A percentile compares a stretch with the other conserved stretches of the same genome.
These are phyloP conservation scores for Agapanthus africanus DNA, from an alignment of 106 monocot species.

Conservation along the genomic window DNA sequence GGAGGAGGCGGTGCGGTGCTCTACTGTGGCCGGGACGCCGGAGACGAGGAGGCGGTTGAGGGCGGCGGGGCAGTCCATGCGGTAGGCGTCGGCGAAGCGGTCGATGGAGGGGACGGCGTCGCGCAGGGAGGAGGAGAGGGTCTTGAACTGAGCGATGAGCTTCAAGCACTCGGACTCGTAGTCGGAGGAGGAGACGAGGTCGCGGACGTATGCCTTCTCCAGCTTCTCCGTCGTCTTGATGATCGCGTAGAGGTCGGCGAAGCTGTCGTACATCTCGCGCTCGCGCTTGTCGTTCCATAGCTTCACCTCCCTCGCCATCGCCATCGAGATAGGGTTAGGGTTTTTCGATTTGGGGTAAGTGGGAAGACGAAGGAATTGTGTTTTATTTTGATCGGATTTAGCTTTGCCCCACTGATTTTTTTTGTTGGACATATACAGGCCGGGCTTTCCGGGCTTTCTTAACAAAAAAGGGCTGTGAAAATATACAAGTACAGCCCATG, in stretches of 20 bases:
- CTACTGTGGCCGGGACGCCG: constrained; percentile 85
- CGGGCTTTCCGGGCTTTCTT: too few species aligned
- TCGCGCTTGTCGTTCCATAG: constrained; percentile 87
- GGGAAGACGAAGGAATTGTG: too few species aligned
- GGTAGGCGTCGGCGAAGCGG: constrained; percentile 75
- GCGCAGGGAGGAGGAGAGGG: constrained; percentile 61
- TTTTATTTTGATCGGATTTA: too few species aligned
- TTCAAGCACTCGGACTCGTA: constrained; percentile 92
- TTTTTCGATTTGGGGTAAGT: too few species aligned
- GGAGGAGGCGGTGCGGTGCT: constrained; percentile 49
- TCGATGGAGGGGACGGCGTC: constrained; percentile 53
- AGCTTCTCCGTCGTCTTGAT: constrained; percentile 92
- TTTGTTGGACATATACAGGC: too few species aligned
- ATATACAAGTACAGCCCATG: too few species aligned
- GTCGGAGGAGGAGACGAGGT: constrained; percentile 72
- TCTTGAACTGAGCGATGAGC: constrained; percentile 43
- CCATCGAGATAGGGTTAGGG: too few species aligned
- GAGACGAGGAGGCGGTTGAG: constrained; percentile 71
- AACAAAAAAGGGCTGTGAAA: too few species aligned
- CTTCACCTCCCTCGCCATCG: too few species aligned
- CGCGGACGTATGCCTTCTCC: constrained; percentile 89
- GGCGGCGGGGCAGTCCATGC: constrained; percentile 69
- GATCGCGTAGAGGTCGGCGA: constrained; percentile 94
- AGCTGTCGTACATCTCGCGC: constrained; percentile 77
- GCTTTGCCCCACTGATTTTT: too few species aligned